These are phyloP conservation scores for Biscogniauxia sp. DNA, from an alignment of 2,329 filamentous ascomycete species.

Conservation along the genomic window DNA sequence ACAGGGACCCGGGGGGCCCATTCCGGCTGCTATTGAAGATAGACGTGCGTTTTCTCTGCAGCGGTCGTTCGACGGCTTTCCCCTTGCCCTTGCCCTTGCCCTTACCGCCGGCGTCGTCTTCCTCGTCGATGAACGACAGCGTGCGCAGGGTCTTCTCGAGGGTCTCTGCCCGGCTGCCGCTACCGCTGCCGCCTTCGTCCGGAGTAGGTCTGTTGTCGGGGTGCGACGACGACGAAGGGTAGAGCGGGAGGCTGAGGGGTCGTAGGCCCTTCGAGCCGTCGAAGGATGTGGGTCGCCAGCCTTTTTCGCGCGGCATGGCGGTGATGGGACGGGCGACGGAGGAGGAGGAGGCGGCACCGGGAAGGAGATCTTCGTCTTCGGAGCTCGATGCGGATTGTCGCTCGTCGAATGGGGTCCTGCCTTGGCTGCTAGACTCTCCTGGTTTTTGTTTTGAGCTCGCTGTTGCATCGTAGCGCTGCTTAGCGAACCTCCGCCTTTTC, in stretches of 20 bases:
- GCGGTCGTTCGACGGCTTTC: background rate
- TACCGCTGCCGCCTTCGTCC: background rate
- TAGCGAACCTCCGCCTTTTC: background rate
- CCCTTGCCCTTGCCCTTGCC: background rate
- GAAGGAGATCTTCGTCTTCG: background rate
- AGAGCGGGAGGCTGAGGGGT: conserved; percentile 16
- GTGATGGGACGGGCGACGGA: background rate
- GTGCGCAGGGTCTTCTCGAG: conserved; percentile 11
- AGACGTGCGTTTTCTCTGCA: conserved; percentile 15
- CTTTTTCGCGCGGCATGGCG: too few species aligned
- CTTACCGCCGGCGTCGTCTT: background rate
- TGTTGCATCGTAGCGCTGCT: background rate
- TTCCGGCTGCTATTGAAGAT: conserved; percentile 15
- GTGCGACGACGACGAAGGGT: conserved; percentile 2
- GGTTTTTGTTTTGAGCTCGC: background rate
- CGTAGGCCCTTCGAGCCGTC: conserved; percentile 11
- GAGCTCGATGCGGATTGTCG: too few species aligned
- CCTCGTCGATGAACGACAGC: conserved; percentile 11
- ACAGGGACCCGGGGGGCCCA: conserved; percentile 17
- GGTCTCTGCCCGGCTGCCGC: conserved; percentile 3
- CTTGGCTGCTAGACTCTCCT: background rate
- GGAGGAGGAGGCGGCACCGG: background rate
- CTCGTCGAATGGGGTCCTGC: background rate
- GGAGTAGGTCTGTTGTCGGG: conserved; percentile 4
- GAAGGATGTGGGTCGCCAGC: background rate